Percentiles rank a stretch among this genome's conserved stretches.
These are phyloP conservation scores for Stramenopiles sp. DNA, from an alignment of 352 stramenopile genomes.

Conservation along the genomic window DNA sequence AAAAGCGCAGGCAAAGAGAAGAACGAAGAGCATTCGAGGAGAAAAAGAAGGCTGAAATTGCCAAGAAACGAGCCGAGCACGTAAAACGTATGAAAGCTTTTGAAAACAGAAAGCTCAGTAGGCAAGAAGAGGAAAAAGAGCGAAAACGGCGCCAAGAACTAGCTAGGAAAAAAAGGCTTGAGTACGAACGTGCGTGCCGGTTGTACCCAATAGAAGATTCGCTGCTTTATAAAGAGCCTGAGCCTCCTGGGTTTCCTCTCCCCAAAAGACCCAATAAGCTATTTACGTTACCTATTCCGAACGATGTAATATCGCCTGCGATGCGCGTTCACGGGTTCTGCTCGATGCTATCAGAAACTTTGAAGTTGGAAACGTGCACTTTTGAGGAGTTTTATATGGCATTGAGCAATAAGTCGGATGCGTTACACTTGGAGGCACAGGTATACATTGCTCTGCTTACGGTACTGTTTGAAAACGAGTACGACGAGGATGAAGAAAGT, in stretches of 20 bases:
- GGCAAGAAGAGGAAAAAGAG: neutral
- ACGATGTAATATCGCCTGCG: neutral
- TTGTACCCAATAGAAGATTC: neutral
- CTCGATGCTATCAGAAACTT: neutral
- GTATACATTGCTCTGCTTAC: neutral
- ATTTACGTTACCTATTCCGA: neutral
- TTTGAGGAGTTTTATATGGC: slow-evolving; percentile 2
- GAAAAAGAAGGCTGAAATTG: neutral
- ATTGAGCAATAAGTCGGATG: neutral
- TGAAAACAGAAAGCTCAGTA: neutral
- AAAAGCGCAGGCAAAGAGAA: too few species aligned
- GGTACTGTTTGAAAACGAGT: neutral
- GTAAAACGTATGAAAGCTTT: neutral
- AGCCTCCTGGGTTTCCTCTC: neutral
- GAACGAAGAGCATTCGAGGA: too few species aligned
- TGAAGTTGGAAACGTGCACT: neutral
- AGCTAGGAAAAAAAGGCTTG: neutral
- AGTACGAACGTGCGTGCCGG: neutral
- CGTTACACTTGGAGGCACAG: neutral
- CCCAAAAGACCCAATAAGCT: neutral
- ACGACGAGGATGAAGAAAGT: neutral
- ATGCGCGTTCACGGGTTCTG: neutral
- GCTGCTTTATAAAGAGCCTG: neutral
- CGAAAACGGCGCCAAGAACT: neutral
- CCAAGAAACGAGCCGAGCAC: neutral